Evolutionary conservation across 495 filamentous ascomycete species (phyloP).

Genomic region (Symbiotaphrina buchneri): DNA sequence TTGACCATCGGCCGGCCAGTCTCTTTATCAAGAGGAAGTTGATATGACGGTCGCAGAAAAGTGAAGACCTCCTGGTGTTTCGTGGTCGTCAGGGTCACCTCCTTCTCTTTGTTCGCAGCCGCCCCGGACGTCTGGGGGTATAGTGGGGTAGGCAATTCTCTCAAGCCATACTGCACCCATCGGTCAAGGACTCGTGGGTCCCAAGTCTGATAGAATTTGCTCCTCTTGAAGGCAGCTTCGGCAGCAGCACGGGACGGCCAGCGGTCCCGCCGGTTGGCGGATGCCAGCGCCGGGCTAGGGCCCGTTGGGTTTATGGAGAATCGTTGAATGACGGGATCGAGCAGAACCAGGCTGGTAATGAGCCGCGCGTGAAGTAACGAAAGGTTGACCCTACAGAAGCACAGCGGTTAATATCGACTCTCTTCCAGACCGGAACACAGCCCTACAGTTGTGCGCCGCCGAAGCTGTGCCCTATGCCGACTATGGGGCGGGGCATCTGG

Average conservation of each 20-base stretch:
- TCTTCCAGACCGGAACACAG: neutral
- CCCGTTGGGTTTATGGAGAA: slow-evolving; percentile 8
- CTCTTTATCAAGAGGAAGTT: slow-evolving; percentile 20
- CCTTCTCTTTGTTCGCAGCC: neutral
- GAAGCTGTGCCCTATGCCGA: slow-evolving; percentile 82
- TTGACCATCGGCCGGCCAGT: slow-evolving; percentile 15
- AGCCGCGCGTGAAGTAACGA: slow-evolving; percentile 67
- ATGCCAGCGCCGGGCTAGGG: slow-evolving; percentile 3
- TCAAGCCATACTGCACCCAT: slow-evolving; percentile 42
- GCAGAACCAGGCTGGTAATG: slow-evolving; percentile 47
- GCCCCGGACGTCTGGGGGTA: neutral
- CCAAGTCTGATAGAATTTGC: slow-evolving; percentile 50
- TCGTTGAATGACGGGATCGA: slow-evolving; percentile 59
- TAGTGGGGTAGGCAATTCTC: slow-evolving; percentile 31
- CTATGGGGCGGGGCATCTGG: slow-evolving; percentile 67
- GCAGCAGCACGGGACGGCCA: slow-evolving; percentile 48
- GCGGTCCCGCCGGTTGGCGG: slow-evolving; percentile 31
- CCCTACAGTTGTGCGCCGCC: slow-evolving; percentile 41
- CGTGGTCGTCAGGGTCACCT: slow-evolving; percentile 33
- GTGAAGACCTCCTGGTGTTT: slow-evolving; percentile 41
- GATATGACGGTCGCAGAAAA: slow-evolving; percentile 30
- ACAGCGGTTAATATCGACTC: neutral
- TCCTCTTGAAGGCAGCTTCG: slow-evolving; percentile 28
- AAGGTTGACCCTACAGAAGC: slow-evolving; percentile 14
- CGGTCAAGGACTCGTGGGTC: slow-evolving; percentile 45